Evolutionary conservation across 2,329 filamentous ascomycete species (phyloP), one percentile per base, ranked within the genome.

Genomic region (Rachicladosporium sp.): DNA sequence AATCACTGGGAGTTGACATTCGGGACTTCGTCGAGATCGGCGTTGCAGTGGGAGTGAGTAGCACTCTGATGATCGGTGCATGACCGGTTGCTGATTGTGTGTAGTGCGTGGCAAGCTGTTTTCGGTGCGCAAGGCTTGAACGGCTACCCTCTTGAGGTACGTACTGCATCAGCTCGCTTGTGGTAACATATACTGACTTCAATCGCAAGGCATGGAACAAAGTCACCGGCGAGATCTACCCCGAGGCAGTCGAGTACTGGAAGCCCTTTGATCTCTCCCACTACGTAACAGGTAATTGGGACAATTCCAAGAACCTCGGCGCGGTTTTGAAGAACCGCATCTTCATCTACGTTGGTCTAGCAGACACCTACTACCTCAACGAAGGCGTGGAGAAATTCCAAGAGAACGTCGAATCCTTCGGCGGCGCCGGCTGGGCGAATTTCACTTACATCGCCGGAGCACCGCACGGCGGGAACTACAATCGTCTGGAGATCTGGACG

Each of bases 1-100:
- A 61, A 60, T 34, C 58, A 61, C 42, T 63, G 59, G 59, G 59
- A 63, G 34, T 46, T 63, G 2, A 55, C 57, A 0, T 59, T 55
- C 12, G 60, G 59, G 19, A 61, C 59, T 1, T 48, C 51, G 0
- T 53, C 56, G 1, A 57, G 59, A 27, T 60, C 57, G 2, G 43
- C 43, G 10, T 46, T 51, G 11, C 60, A 63, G 37, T 61, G 58
- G 59, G 60, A 63, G 37, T 40, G 31, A 27, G 37, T 40, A 5
- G 4, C 21, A 6, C 4, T 21, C 10, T 4, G 12, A 38, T 12
- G 2, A 7, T 6, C 6, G 3, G 10, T 31, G 8, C 1, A 11
- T 11, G 13, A 6, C 19, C 8, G 11, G 10, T 6, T 23, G 30
- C 36, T 38, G 29, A 38, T n/a, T 4, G 11, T 23, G 8, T 10